phyloP scores from a whole-genome alignment of 176 grass and related monocot species.

The Carex cristatella region DNA sequence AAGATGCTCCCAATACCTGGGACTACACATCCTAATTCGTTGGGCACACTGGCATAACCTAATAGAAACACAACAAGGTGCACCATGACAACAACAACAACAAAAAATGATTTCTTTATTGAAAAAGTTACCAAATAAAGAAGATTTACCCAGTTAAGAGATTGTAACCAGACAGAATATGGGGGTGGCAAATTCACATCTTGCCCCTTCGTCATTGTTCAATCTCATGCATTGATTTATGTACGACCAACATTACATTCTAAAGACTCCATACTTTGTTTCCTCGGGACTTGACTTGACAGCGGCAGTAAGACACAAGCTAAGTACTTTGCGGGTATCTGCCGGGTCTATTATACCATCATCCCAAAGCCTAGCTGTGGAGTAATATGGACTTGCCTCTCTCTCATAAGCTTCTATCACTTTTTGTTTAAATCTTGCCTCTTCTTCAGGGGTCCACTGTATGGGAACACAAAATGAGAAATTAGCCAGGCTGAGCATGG shows the following conservation, averaged over 20 bases:
- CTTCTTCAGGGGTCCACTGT: slow-evolving; percentile 74
- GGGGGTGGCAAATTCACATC: background rate
- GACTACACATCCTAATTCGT: no score
- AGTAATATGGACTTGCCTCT: slow-evolving; percentile 89
- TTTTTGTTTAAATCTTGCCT: slow-evolving; percentile 64
- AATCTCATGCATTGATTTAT: background rate
- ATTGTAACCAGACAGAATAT: background rate
- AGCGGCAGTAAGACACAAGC: slow-evolving; percentile 79
- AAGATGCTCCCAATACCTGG: no score
- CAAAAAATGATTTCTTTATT: background rate
- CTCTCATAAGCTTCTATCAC: slow-evolving; percentile 73
- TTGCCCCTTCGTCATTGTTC: background rate
- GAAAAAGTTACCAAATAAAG: background rate
- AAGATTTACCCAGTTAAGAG: background rate
- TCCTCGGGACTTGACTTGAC: slow-evolving; percentile 56
- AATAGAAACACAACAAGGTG: background rate
- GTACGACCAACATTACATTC: slow-evolving; percentile 43
- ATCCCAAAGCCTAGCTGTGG: slow-evolving; percentile 90
- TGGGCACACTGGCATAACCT: no score
- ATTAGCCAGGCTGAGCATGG: background rate
- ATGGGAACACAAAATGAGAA: slow-evolving; percentile 13
- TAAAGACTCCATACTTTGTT: slow-evolving; percentile 84
- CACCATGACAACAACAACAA: background rate
- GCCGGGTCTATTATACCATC: slow-evolving; percentile 90
- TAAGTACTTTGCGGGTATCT: slow-evolving; percentile 71